Conservation (phyloP, 106 monocot genomes). For the Dendrobium catenatum region DNA sequence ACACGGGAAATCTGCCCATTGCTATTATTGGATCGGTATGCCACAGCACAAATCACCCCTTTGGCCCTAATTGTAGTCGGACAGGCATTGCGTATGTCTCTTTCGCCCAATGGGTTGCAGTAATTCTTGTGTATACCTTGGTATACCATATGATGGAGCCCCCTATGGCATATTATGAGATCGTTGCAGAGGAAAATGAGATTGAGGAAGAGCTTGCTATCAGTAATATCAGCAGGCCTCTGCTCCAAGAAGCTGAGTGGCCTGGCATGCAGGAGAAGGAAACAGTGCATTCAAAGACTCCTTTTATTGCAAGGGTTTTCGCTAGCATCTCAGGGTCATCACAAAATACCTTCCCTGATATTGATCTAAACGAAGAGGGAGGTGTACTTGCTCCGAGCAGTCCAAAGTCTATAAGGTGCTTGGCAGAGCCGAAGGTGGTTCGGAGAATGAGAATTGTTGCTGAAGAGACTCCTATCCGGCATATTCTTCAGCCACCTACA, state of each 20-base stretch:
- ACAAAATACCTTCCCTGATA: constrained; percentile 42
- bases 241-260: constrained; percentile 74
- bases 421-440: constrained; percentile 87
- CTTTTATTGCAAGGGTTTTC: constrained; percentile 68
- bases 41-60: constrained; percentile 63
- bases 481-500: constrained; percentile 91
- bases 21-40: constrained; percentile 88
- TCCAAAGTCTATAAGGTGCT: constrained; percentile 73
- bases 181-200: constrained; percentile 37
- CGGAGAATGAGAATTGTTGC: constrained; percentile 79
- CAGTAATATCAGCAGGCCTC: constrained; percentile 38
- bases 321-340: constrained; percentile 53
- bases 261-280: constrained; percentile 65
- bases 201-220: constrained; percentile 8
- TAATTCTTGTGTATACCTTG: constrained; percentile 85
- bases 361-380: constrained; percentile 40
- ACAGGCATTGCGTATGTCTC: constrained; percentile 81
- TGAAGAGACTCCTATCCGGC: constrained; percentile 77
- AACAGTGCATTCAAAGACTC: constrained; percentile 53
- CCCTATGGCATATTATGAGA: constrained; percentile 68
- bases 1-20: constrained; percentile 91
- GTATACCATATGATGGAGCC: constrained; percentile 99
- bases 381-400: constrained; percentile 21
- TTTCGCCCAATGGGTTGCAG: constrained; percentile 89
- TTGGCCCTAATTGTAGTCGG: constrained; percentile 54